Evolutionary conservation across 192 early-diverging fungal species (phyloP).

Genomic region (Gigaspora rosea): DNA sequence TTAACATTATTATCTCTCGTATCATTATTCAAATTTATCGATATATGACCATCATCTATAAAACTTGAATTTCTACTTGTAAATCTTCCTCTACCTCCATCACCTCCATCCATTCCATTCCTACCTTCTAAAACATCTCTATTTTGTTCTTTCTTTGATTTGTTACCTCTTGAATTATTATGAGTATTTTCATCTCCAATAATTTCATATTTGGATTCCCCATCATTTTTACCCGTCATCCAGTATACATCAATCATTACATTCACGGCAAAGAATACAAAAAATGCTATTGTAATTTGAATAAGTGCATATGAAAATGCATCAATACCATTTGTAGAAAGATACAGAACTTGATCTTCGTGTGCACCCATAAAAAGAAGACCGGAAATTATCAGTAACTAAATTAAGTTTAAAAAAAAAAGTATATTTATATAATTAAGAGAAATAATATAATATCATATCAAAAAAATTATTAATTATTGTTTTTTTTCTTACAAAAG

Average conservation of each 20-base stretch:
- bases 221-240: constrained; percentile 16
- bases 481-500: constrained; percentile 39
- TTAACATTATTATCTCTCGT: too few relatives aligned
- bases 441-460: too few relatives aligned
- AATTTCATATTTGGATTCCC: background rate
- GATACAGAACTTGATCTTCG: constrained; percentile 52
- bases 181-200: background rate
- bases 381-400: constrained; percentile 59
- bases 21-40: too few relatives aligned
- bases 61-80: too few relatives aligned
- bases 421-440: constrained; percentile 12
- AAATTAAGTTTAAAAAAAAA: background rate
- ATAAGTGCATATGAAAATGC: constrained; percentile 59
- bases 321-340: constrained; percentile 53
- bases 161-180: background rate
- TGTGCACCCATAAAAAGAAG: constrained; percentile 67
- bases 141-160: too few relatives aligned
- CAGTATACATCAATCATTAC: constrained; percentile 53
- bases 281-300: constrained; percentile 60
- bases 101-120: too few relatives aligned
- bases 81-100: too few relatives aligned
- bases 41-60: too few relatives aligned
- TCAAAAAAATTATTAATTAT: too few relatives aligned
- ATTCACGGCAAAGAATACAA: constrained; percentile 57
- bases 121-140: too few relatives aligned